Percentiles rank a stretch among this genome's conserved stretches.
phyloP scores from a whole-genome alignment of 1,139 yeast genomes.

The Diutina neorugosa region DNA sequence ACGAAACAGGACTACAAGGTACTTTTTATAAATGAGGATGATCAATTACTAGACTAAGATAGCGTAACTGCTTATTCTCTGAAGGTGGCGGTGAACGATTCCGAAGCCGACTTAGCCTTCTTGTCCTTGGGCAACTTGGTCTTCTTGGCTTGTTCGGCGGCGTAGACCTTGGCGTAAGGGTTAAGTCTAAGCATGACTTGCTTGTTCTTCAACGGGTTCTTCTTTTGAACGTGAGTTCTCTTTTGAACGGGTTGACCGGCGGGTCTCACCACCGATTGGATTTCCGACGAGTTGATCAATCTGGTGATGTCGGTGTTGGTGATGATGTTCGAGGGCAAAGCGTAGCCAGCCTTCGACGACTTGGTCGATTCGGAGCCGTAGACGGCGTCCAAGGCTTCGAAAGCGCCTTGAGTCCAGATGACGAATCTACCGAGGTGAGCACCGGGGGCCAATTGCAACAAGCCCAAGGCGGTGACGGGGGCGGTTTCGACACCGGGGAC shows the following conservation, averaged over 20 bases:
- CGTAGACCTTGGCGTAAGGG: slow-evolving; percentile 98
- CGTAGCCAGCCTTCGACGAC: slow-evolving; percentile 80
- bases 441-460: slow-evolving; percentile 99
- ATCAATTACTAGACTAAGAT: background rate
- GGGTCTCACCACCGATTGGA: slow-evolving; percentile 94
- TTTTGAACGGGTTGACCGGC: slow-evolving; percentile 79
- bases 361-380: slow-evolving; percentile 90
- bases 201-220: slow-evolving; percentile 99
- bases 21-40: too few species aligned
- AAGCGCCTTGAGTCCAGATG: slow-evolving; percentile 99
- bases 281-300: slow-evolving; percentile 97
- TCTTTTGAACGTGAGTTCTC: slow-evolving; percentile 94
- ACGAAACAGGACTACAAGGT: too few species aligned
- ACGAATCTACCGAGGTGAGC: slow-evolving; percentile 99
- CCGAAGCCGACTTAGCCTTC: slow-evolving; percentile 54
- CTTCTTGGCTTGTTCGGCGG: slow-evolving; percentile 86
- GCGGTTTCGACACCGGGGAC: slow-evolving; percentile 99
- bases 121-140: slow-evolving; percentile 60
- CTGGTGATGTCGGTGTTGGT: slow-evolving; percentile 94
- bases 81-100: slow-evolving; percentile 45
- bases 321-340: slow-evolving; percentile 89
- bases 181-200: slow-evolving; percentile 95
- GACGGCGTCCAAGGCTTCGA: slow-evolving; percentile 91
- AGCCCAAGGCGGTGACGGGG: slow-evolving; percentile 84
- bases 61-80: slow-evolving; percentile 33